Conservation (phyloP, 768 basidiomycete species). For the Trametes cinnabarina region DNA sequence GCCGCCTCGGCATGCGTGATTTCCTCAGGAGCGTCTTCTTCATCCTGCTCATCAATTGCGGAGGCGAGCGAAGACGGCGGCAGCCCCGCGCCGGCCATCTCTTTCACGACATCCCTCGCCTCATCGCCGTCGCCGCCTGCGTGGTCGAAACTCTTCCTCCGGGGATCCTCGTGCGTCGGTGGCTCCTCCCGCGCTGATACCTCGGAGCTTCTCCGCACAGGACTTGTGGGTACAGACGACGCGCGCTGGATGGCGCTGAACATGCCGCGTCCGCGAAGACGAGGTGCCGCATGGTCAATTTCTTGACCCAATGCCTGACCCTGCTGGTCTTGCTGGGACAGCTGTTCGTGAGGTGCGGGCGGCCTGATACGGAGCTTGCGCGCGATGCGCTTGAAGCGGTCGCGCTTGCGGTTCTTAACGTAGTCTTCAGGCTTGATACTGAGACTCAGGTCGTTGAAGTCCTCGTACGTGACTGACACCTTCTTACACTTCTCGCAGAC, state of each 20-base stretch:
- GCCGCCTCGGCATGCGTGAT: slow-evolving; percentile 4
- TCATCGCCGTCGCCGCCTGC: slow-evolving; percentile 14
- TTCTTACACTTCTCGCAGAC: slow-evolving; percentile 94
- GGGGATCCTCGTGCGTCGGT: slow-evolving; percentile 33
- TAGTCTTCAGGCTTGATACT: slow-evolving; percentile 86
- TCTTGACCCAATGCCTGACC: not conserved
- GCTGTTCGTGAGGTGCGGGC: slow-evolving; percentile 5
- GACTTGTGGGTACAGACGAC: slow-evolving; percentile 55
- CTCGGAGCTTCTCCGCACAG: slow-evolving; percentile 33
- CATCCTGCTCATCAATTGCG: slow-evolving; percentile 11
- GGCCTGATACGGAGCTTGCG: slow-evolving; percentile 48
- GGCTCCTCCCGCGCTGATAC: slow-evolving; percentile 40
- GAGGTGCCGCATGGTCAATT: too few relatives aligned
- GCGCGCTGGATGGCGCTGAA: slow-evolving; percentile 36
- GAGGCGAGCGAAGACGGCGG: not conserved
- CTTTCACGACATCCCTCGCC: slow-evolving; percentile 16
- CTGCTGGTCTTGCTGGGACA: not conserved
- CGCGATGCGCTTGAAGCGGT: slow-evolving; percentile 72
- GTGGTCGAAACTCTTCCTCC: slow-evolving; percentile 47
- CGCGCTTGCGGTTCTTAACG: slow-evolving; percentile 67
- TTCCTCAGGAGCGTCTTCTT: slow-evolving; percentile 2
- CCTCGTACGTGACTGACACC: slow-evolving; percentile 88
- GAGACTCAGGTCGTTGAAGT: slow-evolving; percentile 91
- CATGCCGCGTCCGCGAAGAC: not conserved
- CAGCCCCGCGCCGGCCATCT: slow-evolving; percentile 1